Evolutionary conservation across 75 land plant species (phyloP), one percentile per base, ranked within the genome.

Genomic region (Pseudotsuga menziesii): DNA sequence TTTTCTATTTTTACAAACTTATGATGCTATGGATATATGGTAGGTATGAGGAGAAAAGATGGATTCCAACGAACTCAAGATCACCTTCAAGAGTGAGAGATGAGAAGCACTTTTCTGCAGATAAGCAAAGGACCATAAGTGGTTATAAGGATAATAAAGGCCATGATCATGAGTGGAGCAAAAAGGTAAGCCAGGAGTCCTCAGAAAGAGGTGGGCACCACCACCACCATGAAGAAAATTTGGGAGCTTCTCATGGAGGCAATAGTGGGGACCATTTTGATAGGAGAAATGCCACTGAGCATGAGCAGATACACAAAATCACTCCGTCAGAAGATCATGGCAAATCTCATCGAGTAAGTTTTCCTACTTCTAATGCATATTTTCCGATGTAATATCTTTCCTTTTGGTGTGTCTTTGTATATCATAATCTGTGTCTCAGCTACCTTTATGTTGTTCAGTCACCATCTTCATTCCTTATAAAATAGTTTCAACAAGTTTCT

Each of bases 31-130:
- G 54, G n/a, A 69, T 69, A 36, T 69, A 3, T 41, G 67, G 55
- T 27, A 91, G 90, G 78, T 91, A 91, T 74, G 91, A 88, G 74
- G 93, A 91, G 61, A 88, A 83, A 72, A 82, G 93, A 91, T 91
- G 93, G 93, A 29, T 88, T 67, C 75, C 90, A 17, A 81, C 58
- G 60, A 83, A 82, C 25, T 64, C 82, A 23, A 80, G 48, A 71
- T 73, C 87, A 61, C 78, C 83, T 58, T 35, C 85, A n/a, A 64
- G 58, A 72, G 61, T 63, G 9, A 75, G 61, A 52, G 88, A 86
- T 73, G 83, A 84, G 62, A 84, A 44, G 44, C 55, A 73, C 26
- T 27, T 66, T 44, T 57, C 80, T 61, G 56, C 16, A 17, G 74
- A 61, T 36, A 66, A 74, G 78, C 54, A 82, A 17, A 80, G 78